Evolutionary conservation across 2,329 filamentous ascomycete genomes (phyloP), one percentile per base, ranked within the genome.

Genomic region (Tolypocladium guangdongense): DNA sequence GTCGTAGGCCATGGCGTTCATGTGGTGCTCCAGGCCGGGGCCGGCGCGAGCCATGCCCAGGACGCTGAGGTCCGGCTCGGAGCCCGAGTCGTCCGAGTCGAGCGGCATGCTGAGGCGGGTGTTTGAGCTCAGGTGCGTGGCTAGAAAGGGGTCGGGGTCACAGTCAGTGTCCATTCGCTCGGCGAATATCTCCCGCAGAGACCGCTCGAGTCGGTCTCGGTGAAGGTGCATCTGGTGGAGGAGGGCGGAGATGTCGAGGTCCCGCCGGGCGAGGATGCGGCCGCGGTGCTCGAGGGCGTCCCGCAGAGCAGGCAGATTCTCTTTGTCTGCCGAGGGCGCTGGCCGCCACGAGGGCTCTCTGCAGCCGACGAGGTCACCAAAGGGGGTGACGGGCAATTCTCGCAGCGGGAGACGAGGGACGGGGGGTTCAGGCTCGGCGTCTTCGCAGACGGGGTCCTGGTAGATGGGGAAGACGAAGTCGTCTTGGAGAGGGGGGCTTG

Each of bases 1-100:
- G n/a, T n/a, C n/a, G n/a, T n/a, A 69, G 4, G 66, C 43, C 58
- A 65, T 66, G 50, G 64, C 61, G 30, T 67, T 60, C 27, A 59
- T 62, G 27, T 67, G 62, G 35, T 67, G 63, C 41, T 63, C 62
- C 39, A 61, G 41, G 24, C 47, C 53, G 47, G 52, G 52, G 20
- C 62, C 64, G 30, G 62, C 61, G 51, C 67, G 64, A 38, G 63
- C 60, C 62, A 67, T 67, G 46, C 63, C 66, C 16, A 71, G 61
- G n/a, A 69, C 58, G 45, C 69, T 71, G 24, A 68, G 56, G 51
- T 71, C 69, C 36, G 67, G 67, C 53, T 71, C 69, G 5, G 68
- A 70, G 56, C 61, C 62, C 1, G 67, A 69, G 24, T 65, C 68
- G 51, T 71, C 69, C 7, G 65, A 69, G 18, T 66, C 65, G 7